Base-by-base conservation (phyloP, 169 alveolate genomes). In the Plasmodium vinckei region DNA sequence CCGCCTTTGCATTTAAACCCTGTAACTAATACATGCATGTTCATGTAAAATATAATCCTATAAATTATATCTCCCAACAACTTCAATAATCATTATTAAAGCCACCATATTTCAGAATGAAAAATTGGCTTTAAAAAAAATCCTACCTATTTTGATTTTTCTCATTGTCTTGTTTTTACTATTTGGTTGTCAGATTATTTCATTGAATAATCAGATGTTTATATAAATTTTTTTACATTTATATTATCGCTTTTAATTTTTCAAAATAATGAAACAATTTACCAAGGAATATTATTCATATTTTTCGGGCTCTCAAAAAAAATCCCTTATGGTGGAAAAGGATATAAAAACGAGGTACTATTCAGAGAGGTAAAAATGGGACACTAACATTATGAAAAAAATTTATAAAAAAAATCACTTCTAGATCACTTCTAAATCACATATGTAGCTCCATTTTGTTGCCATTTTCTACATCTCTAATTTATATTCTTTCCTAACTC, bases 271-370 rank as follows among this genome's bases (percentile, higher is more conserved):
- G 59, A 82, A 82, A 69, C 69, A 82, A 15, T 82, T 82, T 39
- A 67, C 59, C 64, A 82, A 82, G 12, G 90, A 82, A 17, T 19
- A 59, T 17, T 59, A 44, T 19, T 82, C 90, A 12, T 54, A 57
- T 47, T 54, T 82, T 23, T 54, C 90, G 54, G 23, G 53, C 10
- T 21, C 49, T 60, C 42, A 25, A 51, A 69, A 51, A 72, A 82
- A 57, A 49, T 42, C 90, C 0, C 56, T 54, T 9, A 56, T 69
- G 64, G 72, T 82, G 7, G 90, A 82, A 47, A 68, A 21, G 72
- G 84, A 82, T 59, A 68, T 82, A 44, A 82, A 82, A 60, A 82
- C 90, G 9, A 67, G 90, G 90, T 82, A 82, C 33, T 13, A n/a
- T 10, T 15, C 17, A 27, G n/a, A 47, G 27, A 33, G 19, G 65